Conservation (phyloP, 305 asterid species). For the Solanum hybrid region DNA sequence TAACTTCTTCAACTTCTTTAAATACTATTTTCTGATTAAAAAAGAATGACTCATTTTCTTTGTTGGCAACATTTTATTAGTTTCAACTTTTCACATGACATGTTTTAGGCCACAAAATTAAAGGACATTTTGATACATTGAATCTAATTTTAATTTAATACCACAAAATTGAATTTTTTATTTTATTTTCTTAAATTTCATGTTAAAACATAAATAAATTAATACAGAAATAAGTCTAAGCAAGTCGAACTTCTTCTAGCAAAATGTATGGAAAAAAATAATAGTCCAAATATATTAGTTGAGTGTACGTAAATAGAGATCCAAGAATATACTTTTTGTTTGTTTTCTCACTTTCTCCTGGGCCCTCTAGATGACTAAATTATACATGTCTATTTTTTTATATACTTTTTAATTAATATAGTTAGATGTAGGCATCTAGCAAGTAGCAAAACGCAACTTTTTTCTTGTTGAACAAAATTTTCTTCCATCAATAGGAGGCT, state of each 20-base stretch:
- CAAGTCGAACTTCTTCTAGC: neutral
- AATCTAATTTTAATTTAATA: too few relatives aligned
- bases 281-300: neutral
- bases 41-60: too few relatives aligned
- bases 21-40: rapidly evolving
- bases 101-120: too few relatives aligned
- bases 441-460: neutral
- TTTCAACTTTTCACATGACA: neutral
- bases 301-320: neutral
- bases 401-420: neutral
- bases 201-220: neutral
- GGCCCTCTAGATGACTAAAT: neutral
- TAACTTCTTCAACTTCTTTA: neutral
- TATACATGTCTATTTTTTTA: neutral
- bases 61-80: too few relatives aligned
- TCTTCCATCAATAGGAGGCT: neutral
- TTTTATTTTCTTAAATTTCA: too few relatives aligned
- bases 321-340: neutral
- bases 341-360: neutral
- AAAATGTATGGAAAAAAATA: neutral
- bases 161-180: rapidly evolving
- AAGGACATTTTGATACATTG: too few relatives aligned
- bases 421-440: neutral
- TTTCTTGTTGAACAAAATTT: neutral
- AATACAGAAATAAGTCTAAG: neutral